Conservation (phyloP, 768 basidiomycete genomes). For the Favolaschia claudopus region DNA sequence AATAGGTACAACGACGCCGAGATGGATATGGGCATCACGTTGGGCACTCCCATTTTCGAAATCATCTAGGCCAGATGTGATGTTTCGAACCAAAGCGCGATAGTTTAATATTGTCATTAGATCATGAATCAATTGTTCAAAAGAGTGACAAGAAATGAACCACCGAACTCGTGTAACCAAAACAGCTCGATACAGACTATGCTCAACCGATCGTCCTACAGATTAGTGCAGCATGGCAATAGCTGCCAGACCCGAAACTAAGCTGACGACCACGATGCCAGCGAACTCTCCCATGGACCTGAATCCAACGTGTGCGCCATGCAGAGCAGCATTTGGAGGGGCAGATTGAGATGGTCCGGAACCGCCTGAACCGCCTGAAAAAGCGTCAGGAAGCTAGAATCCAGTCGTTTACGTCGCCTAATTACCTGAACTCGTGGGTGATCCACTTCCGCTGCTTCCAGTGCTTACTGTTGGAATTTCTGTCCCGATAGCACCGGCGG, state of each 20-base stretch:
- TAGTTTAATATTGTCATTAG: too few relatives aligned
- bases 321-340: not conserved
- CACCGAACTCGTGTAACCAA: too few relatives aligned
- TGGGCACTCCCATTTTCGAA: not conserved
- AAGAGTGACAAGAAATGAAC: too few relatives aligned
- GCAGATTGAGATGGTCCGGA: too few relatives aligned
- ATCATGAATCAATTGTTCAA: too few relatives aligned
- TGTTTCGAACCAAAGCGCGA: too few relatives aligned
- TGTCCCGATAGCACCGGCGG: slow-evolving; percentile 5
- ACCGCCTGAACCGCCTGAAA: not conserved
- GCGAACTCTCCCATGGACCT: slow-evolving; percentile 11
- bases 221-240: slow-evolving; percentile 18
- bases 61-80: too few relatives aligned
- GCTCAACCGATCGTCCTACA: too few relatives aligned
- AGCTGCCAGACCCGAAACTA: slow-evolving; percentile 16
- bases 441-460: not conserved
- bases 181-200: too few relatives aligned
- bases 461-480: not conserved
- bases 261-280: slow-evolving; percentile 5
- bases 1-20: slow-evolving; percentile 15
- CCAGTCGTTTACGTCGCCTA: not conserved
- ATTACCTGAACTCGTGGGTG: slow-evolving; percentile 1
- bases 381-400: not conserved
- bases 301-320: not conserved
- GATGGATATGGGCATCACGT: not conserved